Evolutionary conservation across 2,329 filamentous ascomycete species (phyloP), one percentile per base, ranked within the genome.

Genomic region (Eutypella sp.): DNA sequence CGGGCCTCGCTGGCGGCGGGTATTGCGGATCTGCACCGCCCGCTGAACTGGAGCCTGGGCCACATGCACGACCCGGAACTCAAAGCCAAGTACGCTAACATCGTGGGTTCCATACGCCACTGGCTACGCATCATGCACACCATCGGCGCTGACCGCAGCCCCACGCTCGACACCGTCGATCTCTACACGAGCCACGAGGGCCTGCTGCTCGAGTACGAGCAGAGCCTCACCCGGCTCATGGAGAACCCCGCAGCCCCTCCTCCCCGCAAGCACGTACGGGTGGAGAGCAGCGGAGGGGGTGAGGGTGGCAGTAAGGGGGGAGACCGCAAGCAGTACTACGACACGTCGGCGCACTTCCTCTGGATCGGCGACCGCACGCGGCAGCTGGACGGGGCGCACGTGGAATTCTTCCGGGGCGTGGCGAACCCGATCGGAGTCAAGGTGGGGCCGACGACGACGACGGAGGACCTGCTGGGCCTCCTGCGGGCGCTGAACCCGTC

Each of bases 341-440:
- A 96, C 68, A 97, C 92, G 0, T 95, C 89, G 4, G 89, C 89
- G 0, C 93, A 99, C 65, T 97, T 99, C 73, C 79, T 99, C 65
- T 99, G 93, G 93, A 95, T 99, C 58, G 93, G 93, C 45, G 93
- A 99, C 67, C 87, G 93, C 54, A 99, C 93, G 2, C 82, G 93
- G 40, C 92, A 97, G 68, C 81, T 96, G 39, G 87, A 93, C 62
- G 89, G 92, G 57, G 92, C 87, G 0, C 93, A 99, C 67, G 87
- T 99, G 51, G 93, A 99, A 69, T 99, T 95, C 75, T 95, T 97
- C 78, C 86, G 93, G 39, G 93, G 93, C 47, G 86, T 99, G 55
- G 85, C 89, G 59, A 99, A 99, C 70, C 93, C 93, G 1, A 89
- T 99, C 57, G 93, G 93, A 50, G 85, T 99, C 68, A 99, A 99